Conservation (phyloP, 306 rosid species). For the Purshia tridentata region DNA sequence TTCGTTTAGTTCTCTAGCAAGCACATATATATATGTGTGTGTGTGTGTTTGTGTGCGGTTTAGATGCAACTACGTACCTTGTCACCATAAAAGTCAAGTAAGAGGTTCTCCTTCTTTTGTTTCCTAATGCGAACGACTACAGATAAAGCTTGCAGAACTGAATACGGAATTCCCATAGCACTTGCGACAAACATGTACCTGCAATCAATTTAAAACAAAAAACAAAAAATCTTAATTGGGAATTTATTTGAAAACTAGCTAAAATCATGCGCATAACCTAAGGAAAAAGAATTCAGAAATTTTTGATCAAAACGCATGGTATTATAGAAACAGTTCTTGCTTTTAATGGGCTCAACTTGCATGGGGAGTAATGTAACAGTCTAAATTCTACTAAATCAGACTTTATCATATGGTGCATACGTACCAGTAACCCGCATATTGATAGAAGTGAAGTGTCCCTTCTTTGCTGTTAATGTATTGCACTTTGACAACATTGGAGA, state of each 20-base stretch:
- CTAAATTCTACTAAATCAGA: no score
- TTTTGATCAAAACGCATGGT: not conserved
- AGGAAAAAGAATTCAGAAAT: not conserved
- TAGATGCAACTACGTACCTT: conserved; percentile 11
- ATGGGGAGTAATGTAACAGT: no score
- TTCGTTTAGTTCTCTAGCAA: no score
- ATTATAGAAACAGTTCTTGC: not conserved
- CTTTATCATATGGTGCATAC: no score
- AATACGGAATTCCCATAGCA: conserved; percentile 20
- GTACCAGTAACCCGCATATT: conserved; percentile 13
- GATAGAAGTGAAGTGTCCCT: not conserved
- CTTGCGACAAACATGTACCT: conserved; percentile 22
- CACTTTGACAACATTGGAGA: not conserved
- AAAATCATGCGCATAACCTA: no score
- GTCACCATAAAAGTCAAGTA: conserved; percentile 25
- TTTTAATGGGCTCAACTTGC: no score
- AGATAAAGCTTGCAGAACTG: conserved; percentile 18
- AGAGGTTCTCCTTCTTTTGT: conserved; percentile 1
- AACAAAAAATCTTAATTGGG: not conserved
- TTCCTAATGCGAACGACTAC: conserved; percentile 9
- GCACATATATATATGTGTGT: no score
- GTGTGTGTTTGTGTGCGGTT: no score
- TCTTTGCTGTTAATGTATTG: rapidly evolving
- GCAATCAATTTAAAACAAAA: not conserved
- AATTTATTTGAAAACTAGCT: not conserved